These are phyloP conservation scores for Silene coronaria DNA, from an alignment of 179 eudicot genomes.

Conservation along the genomic window DNA sequence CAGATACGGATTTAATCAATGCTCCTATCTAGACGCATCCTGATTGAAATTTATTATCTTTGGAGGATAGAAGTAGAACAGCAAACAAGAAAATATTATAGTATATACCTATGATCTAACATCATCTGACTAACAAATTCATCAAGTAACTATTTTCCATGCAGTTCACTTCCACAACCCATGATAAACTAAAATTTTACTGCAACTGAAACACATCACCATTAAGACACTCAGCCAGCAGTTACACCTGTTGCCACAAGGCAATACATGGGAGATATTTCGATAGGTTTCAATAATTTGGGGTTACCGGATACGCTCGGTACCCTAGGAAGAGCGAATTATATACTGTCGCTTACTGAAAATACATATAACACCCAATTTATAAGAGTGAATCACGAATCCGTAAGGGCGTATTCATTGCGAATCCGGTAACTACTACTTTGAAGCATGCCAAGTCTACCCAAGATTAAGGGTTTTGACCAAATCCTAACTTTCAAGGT, in stretches of 20 bases:
- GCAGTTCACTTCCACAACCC: neutral
- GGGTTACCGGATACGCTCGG: too few relatives aligned
- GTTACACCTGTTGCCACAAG: neutral
- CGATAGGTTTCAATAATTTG: too few relatives aligned
- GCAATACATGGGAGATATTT: neutral
- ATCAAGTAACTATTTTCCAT: neutral
- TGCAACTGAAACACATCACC: constrained; percentile 3
- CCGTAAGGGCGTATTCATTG: too few relatives aligned
- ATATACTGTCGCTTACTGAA: too few relatives aligned
- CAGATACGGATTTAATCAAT: neutral
- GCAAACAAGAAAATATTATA: neutral
- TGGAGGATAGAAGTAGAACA: neutral
- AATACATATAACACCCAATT: too few relatives aligned
- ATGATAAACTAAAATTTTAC: neutral
- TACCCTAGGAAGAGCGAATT: too few relatives aligned
- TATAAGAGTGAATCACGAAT: too few relatives aligned
- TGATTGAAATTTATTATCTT: neutral
- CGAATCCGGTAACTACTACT: neutral
- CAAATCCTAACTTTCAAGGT: neutral
- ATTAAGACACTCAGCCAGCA: neutral
- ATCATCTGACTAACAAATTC: neutral
- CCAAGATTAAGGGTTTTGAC: neutral
- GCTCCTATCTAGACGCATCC: neutral
- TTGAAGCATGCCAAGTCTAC: neutral
- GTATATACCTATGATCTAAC: neutral